A percentile compares a stretch with the other conserved stretches of the same genome.
These are phyloP conservation scores for Sporobolomyces pararoseus DNA, from an alignment of 768 basidiomycete species.

Conservation along the genomic window DNA sequence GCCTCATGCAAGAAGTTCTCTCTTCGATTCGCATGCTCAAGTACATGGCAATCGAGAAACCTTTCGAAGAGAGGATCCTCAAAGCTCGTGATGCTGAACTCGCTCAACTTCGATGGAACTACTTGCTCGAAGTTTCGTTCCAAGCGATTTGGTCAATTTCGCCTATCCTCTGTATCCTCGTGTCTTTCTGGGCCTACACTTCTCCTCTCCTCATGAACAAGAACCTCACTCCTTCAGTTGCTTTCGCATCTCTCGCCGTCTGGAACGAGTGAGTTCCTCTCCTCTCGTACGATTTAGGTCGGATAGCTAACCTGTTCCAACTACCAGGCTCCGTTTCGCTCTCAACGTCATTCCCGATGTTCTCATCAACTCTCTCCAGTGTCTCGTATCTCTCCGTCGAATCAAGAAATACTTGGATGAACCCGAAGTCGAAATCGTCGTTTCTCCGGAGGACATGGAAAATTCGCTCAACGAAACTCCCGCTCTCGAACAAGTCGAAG, in stretches of 20 bases:
- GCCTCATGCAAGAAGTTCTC: constrained; percentile 48
- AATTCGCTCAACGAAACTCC: background rate
- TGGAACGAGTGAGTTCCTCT: constrained; percentile 50
- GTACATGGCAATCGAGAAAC: constrained; percentile 39
- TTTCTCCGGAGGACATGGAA: background rate
- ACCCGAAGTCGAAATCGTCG: constrained; percentile 48
- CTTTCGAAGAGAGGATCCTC: constrained; percentile 42
- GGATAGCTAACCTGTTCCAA: background rate
- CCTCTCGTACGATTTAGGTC: background rate
- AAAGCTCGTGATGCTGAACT: constrained; percentile 41
- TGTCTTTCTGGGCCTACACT: constrained; percentile 47
- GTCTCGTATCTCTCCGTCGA: constrained; percentile 47
- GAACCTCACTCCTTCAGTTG: constrained; percentile 47
- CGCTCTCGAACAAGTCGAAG: constrained; percentile 26
- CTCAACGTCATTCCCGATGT: constrained; percentile 43
- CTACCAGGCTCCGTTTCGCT: constrained; percentile 21
- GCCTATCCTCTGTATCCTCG: constrained; percentile 47
- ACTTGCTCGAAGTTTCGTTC: constrained; percentile 42
- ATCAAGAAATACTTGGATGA: constrained; percentile 50
- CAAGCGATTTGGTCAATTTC: constrained; percentile 43
- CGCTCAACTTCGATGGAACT: constrained; percentile 37
- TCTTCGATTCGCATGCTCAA: constrained; percentile 48
- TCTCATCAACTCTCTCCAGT: constrained; percentile 30
- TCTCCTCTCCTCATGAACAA: constrained; percentile 39
- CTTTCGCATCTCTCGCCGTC: constrained; percentile 52